phyloP scores from a whole-genome alignment of 495 filamentous ascomycete species.

The Darksidea phi region DNA sequence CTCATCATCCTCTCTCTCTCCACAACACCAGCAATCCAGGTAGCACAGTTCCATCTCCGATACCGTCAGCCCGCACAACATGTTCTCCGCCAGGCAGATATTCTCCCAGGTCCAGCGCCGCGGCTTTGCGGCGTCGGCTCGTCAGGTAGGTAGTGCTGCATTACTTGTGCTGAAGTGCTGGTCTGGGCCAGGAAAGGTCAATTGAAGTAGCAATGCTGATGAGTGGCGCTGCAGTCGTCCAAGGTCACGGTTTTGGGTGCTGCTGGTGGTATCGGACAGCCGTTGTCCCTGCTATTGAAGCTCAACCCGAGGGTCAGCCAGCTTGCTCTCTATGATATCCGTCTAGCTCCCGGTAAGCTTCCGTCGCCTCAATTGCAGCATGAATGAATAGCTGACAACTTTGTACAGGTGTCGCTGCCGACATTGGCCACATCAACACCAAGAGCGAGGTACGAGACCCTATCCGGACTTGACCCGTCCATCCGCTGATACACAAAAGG shows the following conservation, averaged over 20 bases:
- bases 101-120: constrained; percentile 76
- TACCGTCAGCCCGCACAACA: constrained; percentile 47
- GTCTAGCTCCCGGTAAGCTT: constrained; percentile 76
- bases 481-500: constrained; percentile 44
- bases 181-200: background rate
- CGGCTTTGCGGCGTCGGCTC: constrained; percentile 88
- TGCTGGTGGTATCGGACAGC: constrained; percentile 96
- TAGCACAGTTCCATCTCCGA: constrained; percentile 27
- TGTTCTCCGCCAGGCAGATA: constrained; percentile 75
- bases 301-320: constrained; percentile 90
- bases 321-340: constrained; percentile 97
- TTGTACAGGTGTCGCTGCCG: constrained; percentile 84
- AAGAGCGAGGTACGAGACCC: constrained; percentile 64
- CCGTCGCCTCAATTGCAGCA: background rate
- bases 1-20: background rate
- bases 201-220: constrained; percentile 40
- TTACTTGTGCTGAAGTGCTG: constrained; percentile 32
- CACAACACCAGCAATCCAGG: constrained; percentile 13
- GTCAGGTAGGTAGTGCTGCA: constrained; percentile 61
- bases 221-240: constrained; percentile 63
- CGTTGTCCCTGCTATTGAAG: constrained; percentile 94
- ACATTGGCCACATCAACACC: constrained; percentile 98
- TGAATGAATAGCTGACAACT: constrained; percentile 8
- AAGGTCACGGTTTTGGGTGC: constrained; percentile 97
- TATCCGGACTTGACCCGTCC: background rate